Percentiles rank a stretch among this genome's conserved stretches.
phyloP scores from a whole-genome alignment of 2,329 filamentous ascomycete species.

The Colletotrichum sp. region DNA sequence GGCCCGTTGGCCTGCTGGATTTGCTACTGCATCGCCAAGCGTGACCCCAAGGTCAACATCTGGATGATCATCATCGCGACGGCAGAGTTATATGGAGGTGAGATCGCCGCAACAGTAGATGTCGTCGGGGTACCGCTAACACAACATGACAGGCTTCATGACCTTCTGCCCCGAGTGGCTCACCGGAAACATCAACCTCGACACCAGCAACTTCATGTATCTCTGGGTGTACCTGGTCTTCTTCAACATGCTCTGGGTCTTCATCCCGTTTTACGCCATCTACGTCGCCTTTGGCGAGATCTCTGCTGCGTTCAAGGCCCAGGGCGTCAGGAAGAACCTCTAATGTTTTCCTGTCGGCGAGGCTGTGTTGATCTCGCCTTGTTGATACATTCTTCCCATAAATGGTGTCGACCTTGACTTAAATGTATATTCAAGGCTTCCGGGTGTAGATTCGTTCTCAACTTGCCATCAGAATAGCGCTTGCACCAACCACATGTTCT shows the following conservation, averaged over 20 bases:
- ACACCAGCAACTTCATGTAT: slow-evolving; percentile 72
- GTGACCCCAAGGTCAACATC: slow-evolving; percentile 59
- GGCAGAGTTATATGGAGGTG: slow-evolving; percentile 69
- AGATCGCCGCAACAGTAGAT: slow-evolving; percentile 22
- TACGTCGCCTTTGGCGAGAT: slow-evolving; percentile 62
- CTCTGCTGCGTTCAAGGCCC: slow-evolving; percentile 52
- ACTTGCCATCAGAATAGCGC: not conserved
- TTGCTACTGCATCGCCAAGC: slow-evolving; percentile 63
- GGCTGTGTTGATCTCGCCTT: not conserved
- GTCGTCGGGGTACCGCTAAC: not conserved
- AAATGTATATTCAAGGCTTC: not conserved
- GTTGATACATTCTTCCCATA: not conserved
- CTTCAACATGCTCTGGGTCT: slow-evolving; percentile 73
- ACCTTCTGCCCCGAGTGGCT: slow-evolving; percentile 76
- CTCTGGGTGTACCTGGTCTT: slow-evolving; percentile 71
- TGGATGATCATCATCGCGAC: slow-evolving; percentile 70
- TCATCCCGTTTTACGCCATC: slow-evolving; percentile 64
- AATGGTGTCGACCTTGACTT: not conserved
- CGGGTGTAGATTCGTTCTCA: not conserved
- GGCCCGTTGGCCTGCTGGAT: slow-evolving; percentile 65
- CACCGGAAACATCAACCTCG: slow-evolving; percentile 64
- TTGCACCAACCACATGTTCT: not conserved
- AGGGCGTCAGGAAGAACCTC: slow-evolving; percentile 33
- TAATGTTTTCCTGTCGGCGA: not conserved
- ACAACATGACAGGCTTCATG: slow-evolving; percentile 60